Evolutionary conservation across 2,329 filamentous ascomycete genomes (phyloP).

Genomic region (Akanthomyces dipterigenus): DNA sequence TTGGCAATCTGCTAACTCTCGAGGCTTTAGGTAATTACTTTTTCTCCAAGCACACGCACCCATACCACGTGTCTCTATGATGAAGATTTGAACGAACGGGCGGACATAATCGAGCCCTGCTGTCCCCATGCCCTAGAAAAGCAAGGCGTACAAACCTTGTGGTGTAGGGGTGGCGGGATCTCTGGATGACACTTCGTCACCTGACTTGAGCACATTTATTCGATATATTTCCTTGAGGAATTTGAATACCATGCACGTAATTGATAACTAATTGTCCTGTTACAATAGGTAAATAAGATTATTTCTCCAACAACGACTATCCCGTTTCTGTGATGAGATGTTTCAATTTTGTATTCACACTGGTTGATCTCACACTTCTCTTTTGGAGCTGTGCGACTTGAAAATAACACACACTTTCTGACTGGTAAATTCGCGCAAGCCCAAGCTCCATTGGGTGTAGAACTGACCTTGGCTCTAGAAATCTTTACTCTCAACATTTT

Average conservation of each 20-base stretch:
- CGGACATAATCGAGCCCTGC: constrained; percentile 57
- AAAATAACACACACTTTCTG: constrained; percentile 49
- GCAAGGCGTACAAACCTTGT: constrained; percentile 57
- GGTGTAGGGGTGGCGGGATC: constrained; percentile 42
- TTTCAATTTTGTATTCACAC: constrained; percentile 48
- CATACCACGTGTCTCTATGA: constrained; percentile 36
- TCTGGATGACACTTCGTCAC: constrained; percentile 63
- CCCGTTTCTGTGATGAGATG: constrained; percentile 39
- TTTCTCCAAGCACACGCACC: constrained; percentile 17
- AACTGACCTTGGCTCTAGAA: not conserved
- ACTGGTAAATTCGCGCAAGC: constrained; percentile 34
- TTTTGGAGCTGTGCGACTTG: constrained; percentile 37
- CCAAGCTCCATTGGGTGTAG: not conserved
- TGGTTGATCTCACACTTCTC: constrained; percentile 44
- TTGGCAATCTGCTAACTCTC: constrained; percentile 29
- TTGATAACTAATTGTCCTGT: constrained; percentile 24
- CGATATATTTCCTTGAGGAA: not conserved
- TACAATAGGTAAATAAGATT: constrained; percentile 29
- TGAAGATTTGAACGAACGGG: constrained; percentile 64
- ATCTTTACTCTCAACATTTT: not conserved
- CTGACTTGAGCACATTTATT: constrained; percentile 36
- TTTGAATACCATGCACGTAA: not conserved
- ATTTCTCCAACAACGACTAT: constrained; percentile 15
- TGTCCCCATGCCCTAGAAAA: constrained; percentile 40
- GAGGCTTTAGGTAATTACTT: constrained; percentile 35